Evolutionary conservation across 257 asterid species (phyloP).

Genomic region (Lithospermum erythrorhizon): DNA sequence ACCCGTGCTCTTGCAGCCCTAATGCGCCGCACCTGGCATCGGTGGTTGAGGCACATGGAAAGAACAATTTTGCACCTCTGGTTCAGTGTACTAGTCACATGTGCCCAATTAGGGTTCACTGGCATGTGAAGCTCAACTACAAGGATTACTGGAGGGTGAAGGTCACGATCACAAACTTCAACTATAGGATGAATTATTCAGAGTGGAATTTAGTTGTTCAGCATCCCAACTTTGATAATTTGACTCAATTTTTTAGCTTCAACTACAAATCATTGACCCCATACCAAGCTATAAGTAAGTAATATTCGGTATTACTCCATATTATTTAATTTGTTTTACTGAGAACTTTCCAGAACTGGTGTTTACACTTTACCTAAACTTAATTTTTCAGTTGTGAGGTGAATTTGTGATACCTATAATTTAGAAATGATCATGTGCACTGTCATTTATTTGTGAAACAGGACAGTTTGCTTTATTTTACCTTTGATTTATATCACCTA

Average conservation of each 20-base stretch:
- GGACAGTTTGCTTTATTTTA: no score
- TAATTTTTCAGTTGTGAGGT: neutral
- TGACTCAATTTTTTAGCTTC: constrained; percentile 16
- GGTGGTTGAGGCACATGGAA: constrained; percentile 11
- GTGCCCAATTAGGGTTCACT: constrained; percentile 21
- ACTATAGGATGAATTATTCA: constrained; percentile 20
- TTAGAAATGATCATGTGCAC: no score
- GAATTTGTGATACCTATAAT: neutral
- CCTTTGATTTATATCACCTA: no score
- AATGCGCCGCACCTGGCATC: constrained; percentile 16
- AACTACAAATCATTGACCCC: constrained; percentile 17
- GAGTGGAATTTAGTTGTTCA: constrained; percentile 21
- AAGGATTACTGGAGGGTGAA: constrained; percentile 20
- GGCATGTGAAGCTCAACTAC: constrained; percentile 21
- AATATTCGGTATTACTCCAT: constrained; percentile 11
- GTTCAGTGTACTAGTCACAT: constrained; percentile 19
- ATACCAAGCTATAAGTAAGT: constrained; percentile 9
- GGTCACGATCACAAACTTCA: constrained; percentile 21
- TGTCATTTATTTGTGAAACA: neutral
- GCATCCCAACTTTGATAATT: constrained; percentile 18
- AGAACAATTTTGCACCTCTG: constrained; percentile 12
- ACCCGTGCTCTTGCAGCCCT: constrained; percentile 4
- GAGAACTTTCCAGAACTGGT: constrained; percentile 3
- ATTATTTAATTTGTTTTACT: constrained; percentile 14
- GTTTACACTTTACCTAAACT: neutral